Evolutionary conservation across 1,284 basidiomycete genomes (phyloP).

Genomic region (Microbotryum intermedium): DNA sequence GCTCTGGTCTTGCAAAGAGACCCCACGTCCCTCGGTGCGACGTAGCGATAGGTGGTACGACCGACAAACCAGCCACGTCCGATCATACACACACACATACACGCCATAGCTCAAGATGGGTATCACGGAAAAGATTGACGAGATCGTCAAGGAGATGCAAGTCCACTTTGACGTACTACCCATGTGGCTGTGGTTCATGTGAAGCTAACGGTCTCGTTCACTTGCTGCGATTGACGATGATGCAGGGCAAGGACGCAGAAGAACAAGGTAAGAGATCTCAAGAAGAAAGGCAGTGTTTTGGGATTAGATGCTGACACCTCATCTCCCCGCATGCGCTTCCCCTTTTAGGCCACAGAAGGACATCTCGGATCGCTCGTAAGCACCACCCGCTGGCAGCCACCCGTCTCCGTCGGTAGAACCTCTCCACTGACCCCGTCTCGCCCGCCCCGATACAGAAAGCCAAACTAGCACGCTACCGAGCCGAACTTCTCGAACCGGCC

Average conservation of each 20-base stretch:
- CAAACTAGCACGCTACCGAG: slow-evolving; percentile 58
- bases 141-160: neutral
- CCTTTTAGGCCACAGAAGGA: slow-evolving; percentile 6
- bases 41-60: no score
- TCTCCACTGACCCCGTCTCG: neutral
- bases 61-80: no score
- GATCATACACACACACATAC: neutral
- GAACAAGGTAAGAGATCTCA: slow-evolving; percentile 34
- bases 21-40: no score
- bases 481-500: slow-evolving; percentile 31
- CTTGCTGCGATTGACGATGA: slow-evolving; percentile 28
- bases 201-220: neutral
- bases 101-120: slow-evolving; percentile 13
- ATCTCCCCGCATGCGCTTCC: neutral
- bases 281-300: no score
- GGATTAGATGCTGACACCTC: no score
- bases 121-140: slow-evolving; percentile 18
- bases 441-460: slow-evolving; percentile 49
- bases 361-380: neutral
- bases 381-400: neutral
- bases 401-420: slow-evolving; percentile 59
- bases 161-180: neutral
- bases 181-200: neutral
- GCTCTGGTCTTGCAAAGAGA: no score
- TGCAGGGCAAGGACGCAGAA: slow-evolving; percentile 41